A percentile compares a stretch with the other conserved stretches of the same genome.
These are phyloP conservation scores for Cyberlindnera mrakii DNA, from an alignment of 805 yeast genomes.

Conservation along the genomic window DNA sequence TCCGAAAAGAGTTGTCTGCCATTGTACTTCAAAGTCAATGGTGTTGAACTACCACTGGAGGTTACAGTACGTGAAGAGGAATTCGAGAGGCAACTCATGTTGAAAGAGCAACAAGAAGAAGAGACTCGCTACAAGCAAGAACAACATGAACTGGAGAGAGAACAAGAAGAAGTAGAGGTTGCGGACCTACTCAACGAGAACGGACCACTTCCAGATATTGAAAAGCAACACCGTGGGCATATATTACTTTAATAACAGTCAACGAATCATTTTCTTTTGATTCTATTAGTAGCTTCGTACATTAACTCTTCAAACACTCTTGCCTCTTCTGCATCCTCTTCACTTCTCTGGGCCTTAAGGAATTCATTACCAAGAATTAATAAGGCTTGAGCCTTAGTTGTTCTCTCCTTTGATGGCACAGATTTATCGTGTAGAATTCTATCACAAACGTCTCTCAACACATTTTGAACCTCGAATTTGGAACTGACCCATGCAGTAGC, in stretches of 20 bases:
- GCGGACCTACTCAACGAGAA: conserved; percentile 60
- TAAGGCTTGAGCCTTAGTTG: conserved; percentile 75
- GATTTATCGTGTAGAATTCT: conserved; percentile 64
- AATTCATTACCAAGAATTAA: conserved; percentile 67
- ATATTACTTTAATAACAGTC: neutral
- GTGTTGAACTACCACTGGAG: conserved; percentile 11
- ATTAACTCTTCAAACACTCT: conserved; percentile 86
- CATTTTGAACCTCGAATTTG: conserved; percentile 74
- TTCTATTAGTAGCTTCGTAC: conserved; percentile 43
- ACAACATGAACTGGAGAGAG: conserved; percentile 6
- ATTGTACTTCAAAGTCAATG: conserved; percentile 40
- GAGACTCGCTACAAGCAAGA: conserved; percentile 10
- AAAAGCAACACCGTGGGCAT: conserved; percentile 10
- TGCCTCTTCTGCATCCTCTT: conserved; percentile 84
- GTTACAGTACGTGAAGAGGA: conserved; percentile 2
- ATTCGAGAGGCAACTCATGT: neutral
- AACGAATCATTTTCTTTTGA: neutral
- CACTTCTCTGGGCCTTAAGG: conserved; percentile 63
- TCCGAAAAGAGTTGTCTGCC: conserved; percentile 52
- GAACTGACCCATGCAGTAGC: conserved; percentile 97
- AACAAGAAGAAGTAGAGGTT: conserved; percentile 9
- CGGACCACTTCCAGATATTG: conserved; percentile 22
- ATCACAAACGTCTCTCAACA: conserved; percentile 79
- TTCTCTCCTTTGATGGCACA: conserved; percentile 54
- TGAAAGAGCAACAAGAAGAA: conserved; percentile 3